These are phyloP conservation scores for Exophiala sideris DNA, from an alignment of 2,329 filamentous ascomycete species.

Conservation along the genomic window DNA sequence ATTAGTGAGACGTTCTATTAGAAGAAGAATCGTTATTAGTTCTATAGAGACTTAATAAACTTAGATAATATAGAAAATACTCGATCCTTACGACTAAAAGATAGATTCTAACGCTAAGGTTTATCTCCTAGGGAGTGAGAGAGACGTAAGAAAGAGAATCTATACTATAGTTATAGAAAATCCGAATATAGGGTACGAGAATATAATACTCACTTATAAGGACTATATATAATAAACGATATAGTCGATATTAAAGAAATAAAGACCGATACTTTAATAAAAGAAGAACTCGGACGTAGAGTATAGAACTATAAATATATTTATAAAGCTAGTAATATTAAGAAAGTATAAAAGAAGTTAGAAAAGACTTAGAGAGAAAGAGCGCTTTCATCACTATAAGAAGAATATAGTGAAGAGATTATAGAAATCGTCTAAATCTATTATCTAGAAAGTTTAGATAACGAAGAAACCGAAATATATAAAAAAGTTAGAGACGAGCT, in stretches of 20 bases:
- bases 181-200: background rate
- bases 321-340: background rate
- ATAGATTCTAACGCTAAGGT: background rate
- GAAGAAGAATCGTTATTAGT: background rate
- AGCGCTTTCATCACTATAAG: background rate
- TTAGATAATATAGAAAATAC: background rate
- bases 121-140: background rate
- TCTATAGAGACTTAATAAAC: background rate
- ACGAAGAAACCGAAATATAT: background rate
- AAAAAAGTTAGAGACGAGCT: background rate
- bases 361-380: background rate
- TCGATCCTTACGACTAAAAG: background rate
- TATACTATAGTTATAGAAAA: conserved; percentile 1
- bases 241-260: background rate
- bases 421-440: background rate
- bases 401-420: too few species aligned
- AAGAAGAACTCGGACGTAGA: background rate
- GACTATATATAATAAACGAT: background rate
- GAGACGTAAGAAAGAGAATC: background rate
- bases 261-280: background rate
- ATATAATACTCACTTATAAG: background rate
- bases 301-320: background rate
- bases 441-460: background rate
- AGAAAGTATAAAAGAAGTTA: background rate
- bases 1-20: background rate